Conservation (phyloP, 108 stramenopile species). For the Cyclotella atomus region DNA sequence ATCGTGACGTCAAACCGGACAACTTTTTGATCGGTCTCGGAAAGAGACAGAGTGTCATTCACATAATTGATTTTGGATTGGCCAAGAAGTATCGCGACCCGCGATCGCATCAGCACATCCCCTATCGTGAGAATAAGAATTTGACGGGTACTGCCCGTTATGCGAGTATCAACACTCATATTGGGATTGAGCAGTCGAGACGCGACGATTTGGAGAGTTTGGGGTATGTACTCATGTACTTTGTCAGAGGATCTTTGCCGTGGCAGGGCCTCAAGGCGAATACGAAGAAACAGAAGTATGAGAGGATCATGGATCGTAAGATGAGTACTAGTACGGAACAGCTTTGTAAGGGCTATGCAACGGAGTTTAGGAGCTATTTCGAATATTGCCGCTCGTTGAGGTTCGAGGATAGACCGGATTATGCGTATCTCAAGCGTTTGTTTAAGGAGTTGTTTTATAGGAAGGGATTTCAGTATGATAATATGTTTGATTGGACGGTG, state of each 20-base stretch:
- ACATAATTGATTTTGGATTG: slow-evolving; percentile 99
- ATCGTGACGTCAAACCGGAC: slow-evolving; percentile 99
- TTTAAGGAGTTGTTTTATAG: slow-evolving; percentile 97
- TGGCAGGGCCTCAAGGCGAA: slow-evolving; percentile 99
- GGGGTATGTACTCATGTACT: slow-evolving; percentile 99
- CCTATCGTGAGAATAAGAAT: slow-evolving; percentile 99
- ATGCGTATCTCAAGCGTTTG: slow-evolving; percentile 97
- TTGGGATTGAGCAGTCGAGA: slow-evolving; percentile 96
- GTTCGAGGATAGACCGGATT: slow-evolving; percentile 99
- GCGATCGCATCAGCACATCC: slow-evolving; percentile 98
- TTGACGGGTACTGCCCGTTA: slow-evolving; percentile 99
- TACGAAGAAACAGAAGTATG: slow-evolving; percentile 99
- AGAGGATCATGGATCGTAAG: slow-evolving; percentile 99
- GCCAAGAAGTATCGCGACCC: slow-evolving; percentile 99
- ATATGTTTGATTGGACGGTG: slow-evolving; percentile 99
- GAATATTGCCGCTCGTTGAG: slow-evolving; percentile 98
- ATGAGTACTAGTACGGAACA: slow-evolving; percentile 98
- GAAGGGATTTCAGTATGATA: slow-evolving; percentile 99
- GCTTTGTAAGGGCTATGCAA: slow-evolving; percentile 99
- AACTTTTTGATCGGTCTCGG: slow-evolving; percentile 99
- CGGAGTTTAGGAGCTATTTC: slow-evolving; percentile 99
- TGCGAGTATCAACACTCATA: slow-evolving; percentile 98
- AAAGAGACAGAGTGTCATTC: slow-evolving; percentile 95
- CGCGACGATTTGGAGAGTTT: slow-evolving; percentile 99
- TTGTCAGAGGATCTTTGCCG: slow-evolving; percentile 96